These are phyloP conservation scores for Cardiospermum halicacabum DNA, from an alignment of 345 rosid genomes.

Conservation along the genomic window DNA sequence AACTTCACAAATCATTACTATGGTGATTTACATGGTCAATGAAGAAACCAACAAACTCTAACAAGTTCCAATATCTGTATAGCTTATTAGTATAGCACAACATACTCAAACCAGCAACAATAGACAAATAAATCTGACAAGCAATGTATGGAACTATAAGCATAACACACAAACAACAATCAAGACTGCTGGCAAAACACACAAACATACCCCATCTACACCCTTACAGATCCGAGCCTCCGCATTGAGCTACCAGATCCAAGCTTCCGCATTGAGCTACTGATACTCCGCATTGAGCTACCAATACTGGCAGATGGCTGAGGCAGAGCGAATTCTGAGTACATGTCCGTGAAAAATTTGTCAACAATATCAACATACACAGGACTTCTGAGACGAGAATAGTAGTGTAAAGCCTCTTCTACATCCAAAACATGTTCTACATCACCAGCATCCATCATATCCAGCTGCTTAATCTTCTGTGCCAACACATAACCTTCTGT, in stretches of 20 bases:
- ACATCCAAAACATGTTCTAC: constrained; percentile 72
- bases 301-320: constrained; percentile 36
- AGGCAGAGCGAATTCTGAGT: constrained; percentile 60
- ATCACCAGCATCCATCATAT: constrained; percentile 69
- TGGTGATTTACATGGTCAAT: not conserved
- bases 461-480: constrained; percentile 79
- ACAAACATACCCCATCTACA: constrained; percentile 20
- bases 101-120: not conserved
- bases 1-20: not conserved
- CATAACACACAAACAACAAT: constrained; percentile 8
- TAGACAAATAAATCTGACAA: not conserved
- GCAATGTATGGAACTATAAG: not conserved
- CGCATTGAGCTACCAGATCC: constrained; percentile 50
- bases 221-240: constrained; percentile 45
- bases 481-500: constrained; percentile 47
- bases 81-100: constrained; percentile 1
- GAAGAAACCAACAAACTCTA: not conserved
- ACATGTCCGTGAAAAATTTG: constrained; percentile 76
- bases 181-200: constrained; percentile 9
- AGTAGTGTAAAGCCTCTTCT: constrained; percentile 80
- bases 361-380: constrained; percentile 79
- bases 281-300: constrained; percentile 39
- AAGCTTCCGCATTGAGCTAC: constrained; percentile 40
- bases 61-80: not conserved
- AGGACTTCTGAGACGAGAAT: constrained; percentile 76